Base-by-base conservation (phyloP, 805 yeast genomes). In the Ogataea degrootiae region DNA sequence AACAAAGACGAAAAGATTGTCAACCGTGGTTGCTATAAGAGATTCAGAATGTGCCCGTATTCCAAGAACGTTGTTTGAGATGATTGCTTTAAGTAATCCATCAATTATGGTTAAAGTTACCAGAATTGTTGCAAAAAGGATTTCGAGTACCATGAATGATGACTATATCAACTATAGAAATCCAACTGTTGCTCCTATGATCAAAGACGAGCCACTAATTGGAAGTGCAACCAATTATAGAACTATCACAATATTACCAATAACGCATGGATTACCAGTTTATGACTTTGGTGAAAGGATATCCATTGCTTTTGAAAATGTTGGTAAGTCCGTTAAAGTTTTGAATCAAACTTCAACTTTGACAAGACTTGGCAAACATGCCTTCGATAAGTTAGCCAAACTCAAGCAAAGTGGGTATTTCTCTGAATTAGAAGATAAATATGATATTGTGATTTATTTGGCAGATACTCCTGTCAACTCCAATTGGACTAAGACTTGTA, bases 1-100 rank as follows among this genome's bases (percentile, higher is more conserved):
- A 51, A 89, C 96, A 0, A 89, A 89, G 12, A 76, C 85, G 11
- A 75, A 82, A 47, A 76, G 95, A 61, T 75, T 80, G 3, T 75
- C 75, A 42, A 82, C 91, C 0, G 76, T 86, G 53, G 80, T 88
- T 37, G 96, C 98, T 0, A 87, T 92, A 0, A 74, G 99, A 60
- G 98, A 92, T 55, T 86, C 97, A 0, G 99, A 94, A 65, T 73
- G 92, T 29, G 97, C 96, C 0, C 75, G 97, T 61, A 87, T 92
- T 46, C 98, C 99, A 15, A 78, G 96, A 68, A 79, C 90, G 0
- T 71, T 94, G 45, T 91, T 94, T 66, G 97, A 91, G 55, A 77
- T 86, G 61, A 72, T 92, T 33, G 89, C 96, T 0, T 65, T 86
- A 41, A 87, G 84, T 53, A 85, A 87, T 59, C 98, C 99, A 2